Evolutionary conservation across 495 filamentous ascomycete species (phyloP), one percentile per base, ranked within the genome.

Genomic region (Hypoxylon perforatum): DNA sequence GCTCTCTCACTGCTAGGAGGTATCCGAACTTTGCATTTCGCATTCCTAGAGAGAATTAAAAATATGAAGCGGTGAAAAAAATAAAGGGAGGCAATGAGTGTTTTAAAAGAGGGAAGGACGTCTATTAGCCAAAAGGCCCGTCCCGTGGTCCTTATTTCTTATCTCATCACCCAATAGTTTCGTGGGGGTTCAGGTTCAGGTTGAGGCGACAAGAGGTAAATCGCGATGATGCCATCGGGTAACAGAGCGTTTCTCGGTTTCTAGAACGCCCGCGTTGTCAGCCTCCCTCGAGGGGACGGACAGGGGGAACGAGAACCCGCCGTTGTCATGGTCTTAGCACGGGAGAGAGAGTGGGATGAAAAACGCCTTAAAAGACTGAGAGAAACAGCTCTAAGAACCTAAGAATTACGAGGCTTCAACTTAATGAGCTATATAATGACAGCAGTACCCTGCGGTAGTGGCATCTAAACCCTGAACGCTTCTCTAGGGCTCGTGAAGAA

Each of bases 171-270:
- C 61, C 28, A 57, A 33, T 21, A n/a, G n/a, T 55, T 50, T 22
- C 54, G 66, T 63, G 66, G 61, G 66, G 66, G 66, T 39, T n/a
- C n/a, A n/a, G n/a, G n/a, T n/a, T n/a, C n/a, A n/a, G 15, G 10
- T 39, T 45, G 11, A 28, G 33, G 25, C 28, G 30, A 12, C 38
- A 19, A 5, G 8, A 5, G 14, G 17, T 18, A 35, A 19, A 18
- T 33, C n/a, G 47, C n/a, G 57, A 63, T 57, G 61, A 69, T 65
- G 51, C 61, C 51, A 64, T 69, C 60, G 46, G 60, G 59, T 68
- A 54, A 56, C 65, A 60, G 45, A 46, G 14, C 19, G 15, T 50
- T 42, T 57, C 53, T 63, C 33, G 14, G 52, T 47, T 55, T 51
- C 38, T 15, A 17, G 15, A 50, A 68, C 54, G 44, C 53, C n/a